Conservation (phyloP, 2,329 filamentous ascomycete species). For the Septoria petroselini region DNA sequence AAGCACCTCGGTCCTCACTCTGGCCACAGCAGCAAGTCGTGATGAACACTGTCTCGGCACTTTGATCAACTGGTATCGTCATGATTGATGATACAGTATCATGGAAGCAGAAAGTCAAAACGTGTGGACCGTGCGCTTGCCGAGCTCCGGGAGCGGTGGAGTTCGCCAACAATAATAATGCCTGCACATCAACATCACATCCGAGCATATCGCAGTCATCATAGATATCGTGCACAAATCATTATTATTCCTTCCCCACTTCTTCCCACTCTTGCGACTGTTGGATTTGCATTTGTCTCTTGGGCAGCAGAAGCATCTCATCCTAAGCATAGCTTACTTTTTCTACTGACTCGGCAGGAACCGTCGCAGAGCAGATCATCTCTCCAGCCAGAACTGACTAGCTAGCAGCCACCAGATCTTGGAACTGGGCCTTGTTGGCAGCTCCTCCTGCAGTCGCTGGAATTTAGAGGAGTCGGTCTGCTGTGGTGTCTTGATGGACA, state of each 20-base stretch:
- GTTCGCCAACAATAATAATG: no score
- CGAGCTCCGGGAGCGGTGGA: no score
- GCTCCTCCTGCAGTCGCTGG: background rate
- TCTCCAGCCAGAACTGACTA: slow-evolving; percentile 4
- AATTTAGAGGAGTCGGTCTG: background rate
- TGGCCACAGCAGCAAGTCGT: no score
- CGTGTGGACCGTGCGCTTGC: no score
- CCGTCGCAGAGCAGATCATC: background rate
- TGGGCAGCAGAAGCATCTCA: no score
- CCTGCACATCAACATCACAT: background rate
- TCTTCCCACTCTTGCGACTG: slow-evolving; percentile 3
- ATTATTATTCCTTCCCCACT: background rate
- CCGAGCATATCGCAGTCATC: slow-evolving; percentile 2
- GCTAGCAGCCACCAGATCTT: slow-evolving; percentile 1
- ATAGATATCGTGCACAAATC: background rate
- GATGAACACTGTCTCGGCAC: no score
- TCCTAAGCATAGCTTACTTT: slow-evolving; percentile 8
- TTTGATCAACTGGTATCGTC: no score
- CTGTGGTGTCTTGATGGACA: no score
- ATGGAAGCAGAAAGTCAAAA: no score
- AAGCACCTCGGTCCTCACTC: background rate
- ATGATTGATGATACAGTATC: no score
- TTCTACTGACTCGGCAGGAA: slow-evolving; percentile 11
- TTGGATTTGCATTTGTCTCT: slow-evolving; percentile 11
- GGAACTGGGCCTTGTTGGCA: background rate